Percentiles rank a stretch among this genome's conserved stretches.
Conservation (phyloP, 2,329 filamentous ascomycete species). For the Paecilomyces niveus region DNA sequence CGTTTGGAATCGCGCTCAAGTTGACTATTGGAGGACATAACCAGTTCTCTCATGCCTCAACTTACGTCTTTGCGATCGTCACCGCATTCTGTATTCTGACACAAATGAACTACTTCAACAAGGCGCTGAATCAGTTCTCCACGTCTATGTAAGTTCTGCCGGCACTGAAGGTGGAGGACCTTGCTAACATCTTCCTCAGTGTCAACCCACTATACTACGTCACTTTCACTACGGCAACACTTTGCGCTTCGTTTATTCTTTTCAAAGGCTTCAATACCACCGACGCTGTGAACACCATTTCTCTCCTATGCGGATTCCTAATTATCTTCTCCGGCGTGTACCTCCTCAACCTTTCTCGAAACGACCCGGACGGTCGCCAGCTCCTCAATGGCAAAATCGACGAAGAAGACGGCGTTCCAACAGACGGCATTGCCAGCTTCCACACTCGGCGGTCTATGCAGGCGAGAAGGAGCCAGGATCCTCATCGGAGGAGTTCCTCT, state of each 20-base stretch:
- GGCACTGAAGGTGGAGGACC: background rate
- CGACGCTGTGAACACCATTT: conserved; percentile 84
- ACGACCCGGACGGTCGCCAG: conserved; percentile 74
- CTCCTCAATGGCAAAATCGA: conserved; percentile 52
- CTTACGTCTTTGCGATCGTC: conserved; percentile 94
- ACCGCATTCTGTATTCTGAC: conserved; percentile 90
- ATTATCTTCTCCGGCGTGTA: conserved; percentile 95
- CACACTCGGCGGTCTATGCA: conserved; percentile 95
- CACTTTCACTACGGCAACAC: conserved; percentile 89
- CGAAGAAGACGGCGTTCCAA: conserved; percentile 73
- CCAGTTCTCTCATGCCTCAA: conserved; percentile 89
- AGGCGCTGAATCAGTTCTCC: conserved; percentile 90
- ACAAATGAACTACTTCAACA: conserved; percentile 99
- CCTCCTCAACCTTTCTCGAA: conserved; percentile 87
- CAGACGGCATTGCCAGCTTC: conserved; percentile 81
- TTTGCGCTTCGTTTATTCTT: conserved; percentile 91
- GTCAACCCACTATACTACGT: conserved; percentile 97
- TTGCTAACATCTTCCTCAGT: conserved; percentile 42
- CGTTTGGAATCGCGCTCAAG: conserved; percentile 95
- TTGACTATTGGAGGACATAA: conserved; percentile 89
- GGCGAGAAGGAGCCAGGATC: conserved; percentile 61
- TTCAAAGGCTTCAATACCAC: conserved; percentile 96
- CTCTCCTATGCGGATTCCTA: conserved; percentile 84
- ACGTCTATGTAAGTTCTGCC: conserved; percentile 75
- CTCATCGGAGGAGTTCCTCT: conserved; percentile 54